Base-by-base conservation (phyloP, 1,139 yeast species). In the Geotrichum macrosporum region DNA sequence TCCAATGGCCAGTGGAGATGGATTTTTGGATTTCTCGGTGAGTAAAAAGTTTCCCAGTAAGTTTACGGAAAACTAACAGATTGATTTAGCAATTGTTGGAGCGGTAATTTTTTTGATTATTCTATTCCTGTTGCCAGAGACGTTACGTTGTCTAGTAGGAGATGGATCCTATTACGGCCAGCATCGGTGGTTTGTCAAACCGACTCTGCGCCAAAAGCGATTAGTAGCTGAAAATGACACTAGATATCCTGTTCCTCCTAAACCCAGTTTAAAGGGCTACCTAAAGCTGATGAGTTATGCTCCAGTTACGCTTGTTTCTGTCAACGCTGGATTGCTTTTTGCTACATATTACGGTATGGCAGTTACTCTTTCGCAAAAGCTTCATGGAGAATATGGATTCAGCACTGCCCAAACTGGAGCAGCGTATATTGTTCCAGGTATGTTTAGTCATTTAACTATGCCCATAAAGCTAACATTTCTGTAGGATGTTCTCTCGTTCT, bases 41-140 rank as follows among this genome's bases (percentile, higher is more conserved):
- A 24, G 27, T n/a, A n/a, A n/a, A n/a, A n/a, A n/a, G n/a, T n/a
- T n/a, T n/a, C n/a, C n/a, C n/a, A n/a, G n/a, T n/a, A n/a, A n/a
- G n/a, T n/a, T n/a, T n/a, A n/a, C n/a, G n/a, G n/a, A n/a, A n/a
- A 84, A 95, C 3, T 92, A 83, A 59, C 86, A 94, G 92, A 77
- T 84, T 47, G 10, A 8, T 24, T 68, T 85, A 64, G 85, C 82
- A 22, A 80, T 83, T 31, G 65, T 84, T 37, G 77, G 86, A 0
- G 87, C 81, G 0, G 62, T 74, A 13, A 74, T 77, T 47, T 69
- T 74, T 30, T 16, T 78, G 1, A 55, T 77, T 38, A 68, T 86
- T 40, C 56, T 77, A 1, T 71, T 84, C 41, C 66, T 72, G 1
- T 68, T 86, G n/a, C 96, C 96, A 0, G 96, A 87, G 60, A 87